These are phyloP conservation scores for Hansenula lynferdii DNA, from an alignment of 1,139 yeast genomes.

Conservation along the genomic window DNA sequence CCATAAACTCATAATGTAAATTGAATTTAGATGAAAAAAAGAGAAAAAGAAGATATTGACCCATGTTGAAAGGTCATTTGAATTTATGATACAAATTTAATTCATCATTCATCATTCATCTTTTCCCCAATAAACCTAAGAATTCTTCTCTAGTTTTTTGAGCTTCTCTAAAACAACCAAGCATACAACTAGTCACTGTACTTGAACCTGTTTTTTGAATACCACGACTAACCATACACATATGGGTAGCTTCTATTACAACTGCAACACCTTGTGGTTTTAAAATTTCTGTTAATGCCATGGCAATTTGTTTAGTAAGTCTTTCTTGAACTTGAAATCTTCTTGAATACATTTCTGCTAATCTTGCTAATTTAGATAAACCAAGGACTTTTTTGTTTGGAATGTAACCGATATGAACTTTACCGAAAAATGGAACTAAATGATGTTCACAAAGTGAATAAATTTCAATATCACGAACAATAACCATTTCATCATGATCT, in stretches of 20 bases:
- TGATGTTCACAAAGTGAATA: conserved; percentile 96
- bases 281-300: conserved; percentile 87
- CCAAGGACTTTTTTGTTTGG: conserved; percentile 96
- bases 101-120: conserved; percentile 15
- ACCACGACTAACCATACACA: conserved; percentile 99
- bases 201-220: conserved; percentile 93
- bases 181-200: conserved; percentile 95
- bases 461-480: conserved; percentile 90
- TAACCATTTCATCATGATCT: conserved; percentile 98
- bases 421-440: conserved; percentile 94
- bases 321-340: conserved; percentile 97
- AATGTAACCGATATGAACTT: conserved; percentile 93
- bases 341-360: conserved; percentile 96
- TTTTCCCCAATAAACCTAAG: conserved; percentile 69
- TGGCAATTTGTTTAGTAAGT: conserved; percentile 93
- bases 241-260: conserved; percentile 95
- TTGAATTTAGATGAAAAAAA: neutral
- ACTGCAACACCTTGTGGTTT: conserved; percentile 98
- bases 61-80: conserved; percentile 1
- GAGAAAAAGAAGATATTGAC: neutral
- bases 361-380: conserved; percentile 83
- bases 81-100: neutral
- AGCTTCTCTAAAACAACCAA: conserved; percentile 89
- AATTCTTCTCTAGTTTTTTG: conserved; percentile 97
- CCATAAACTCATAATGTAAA: neutral